Percentiles rank a stretch among this genome's conserved stretches.
phyloP scores from a whole-genome alignment of 192 early-diverging fungal genomes.

The Coemansia sp. region DNA sequence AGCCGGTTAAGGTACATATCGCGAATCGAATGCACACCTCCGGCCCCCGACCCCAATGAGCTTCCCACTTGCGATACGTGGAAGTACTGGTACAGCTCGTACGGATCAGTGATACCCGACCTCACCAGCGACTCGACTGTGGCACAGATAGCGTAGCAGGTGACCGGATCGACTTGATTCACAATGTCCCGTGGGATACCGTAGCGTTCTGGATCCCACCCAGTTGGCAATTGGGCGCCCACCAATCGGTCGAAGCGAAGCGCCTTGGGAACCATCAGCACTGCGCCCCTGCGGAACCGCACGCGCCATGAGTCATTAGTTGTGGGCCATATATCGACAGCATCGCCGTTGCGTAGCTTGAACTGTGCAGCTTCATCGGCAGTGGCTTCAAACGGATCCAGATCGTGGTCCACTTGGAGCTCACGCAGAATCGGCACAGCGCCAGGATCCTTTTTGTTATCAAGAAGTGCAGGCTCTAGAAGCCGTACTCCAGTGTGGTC shows the following conservation, averaged over 20 bases:
- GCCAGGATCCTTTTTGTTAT: conserved; percentile 80
- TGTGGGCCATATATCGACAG: conserved; percentile 63
- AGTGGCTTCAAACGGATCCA: conserved; percentile 83
- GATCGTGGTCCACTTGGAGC: conserved; percentile 81
- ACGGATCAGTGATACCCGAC: conserved; percentile 92
- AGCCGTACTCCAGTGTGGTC: conserved; percentile 78
- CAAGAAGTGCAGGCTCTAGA: conserved; percentile 55
- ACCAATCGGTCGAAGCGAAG: conserved; percentile 89
- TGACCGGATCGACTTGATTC: conserved; percentile 88
- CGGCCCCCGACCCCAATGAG: conserved; percentile 84
- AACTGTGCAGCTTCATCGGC: conserved; percentile 86
- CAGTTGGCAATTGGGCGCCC: conserved; percentile 92
- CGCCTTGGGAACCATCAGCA: conserved; percentile 89
- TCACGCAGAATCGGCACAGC: conserved; percentile 87
- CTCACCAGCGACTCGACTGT: conserved; percentile 90
- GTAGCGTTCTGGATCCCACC: conserved; percentile 90
- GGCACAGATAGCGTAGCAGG: conserved; percentile 83
- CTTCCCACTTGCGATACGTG: conserved; percentile 93
- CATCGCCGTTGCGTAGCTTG: conserved; percentile 79
- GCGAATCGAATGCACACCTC: conserved; percentile 79
- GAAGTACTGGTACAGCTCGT: conserved; percentile 96
- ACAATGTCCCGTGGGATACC: conserved; percentile 91
- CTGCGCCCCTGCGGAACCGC: conserved; percentile 81
- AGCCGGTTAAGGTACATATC: conserved; percentile 78
- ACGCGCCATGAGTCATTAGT: conserved; percentile 76